Base-by-base conservation (phyloP, 768 basidiomycete genomes). In the Amanita brunnescens region DNA sequence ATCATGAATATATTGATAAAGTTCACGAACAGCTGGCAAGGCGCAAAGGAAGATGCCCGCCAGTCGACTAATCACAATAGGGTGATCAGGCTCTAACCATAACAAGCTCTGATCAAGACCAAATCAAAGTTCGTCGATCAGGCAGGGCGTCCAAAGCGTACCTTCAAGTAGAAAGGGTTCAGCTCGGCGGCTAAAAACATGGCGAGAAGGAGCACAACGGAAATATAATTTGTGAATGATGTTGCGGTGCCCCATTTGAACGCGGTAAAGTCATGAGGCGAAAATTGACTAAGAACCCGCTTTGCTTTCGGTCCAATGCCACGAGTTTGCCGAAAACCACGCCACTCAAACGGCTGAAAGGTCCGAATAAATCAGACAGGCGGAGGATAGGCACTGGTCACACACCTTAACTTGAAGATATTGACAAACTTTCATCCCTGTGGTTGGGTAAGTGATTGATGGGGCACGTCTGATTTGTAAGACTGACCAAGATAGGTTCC, bases 41-140 rank as follows among this genome's bases (percentile, higher is more conserved):
- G 83, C 90, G 59, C 89, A 92, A 2, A 92, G 70, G 62, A 92
- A 92, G 54, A 92, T 80, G 54, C 80, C 80, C 13, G 79, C 81
- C 8, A 92, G 76, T 26, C 80, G 71, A 55, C 79, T 69, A 53
- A 91, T 86, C 45, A 92, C 75, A 56, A 92, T 80, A 9, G 89
- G 90, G 64, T 92, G 90, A 64, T 89, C 84, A 32, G 90, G 91
- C 61, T 91, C 88, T 83, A 92, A 85, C 89, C 90, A 91, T 33
- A 92, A 72, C 58, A 67, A 67, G 65, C 76, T 80, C 74, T 72
- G 59, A 18, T 34, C 20, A 26, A 23, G 24, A 52, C 37, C 43
- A 18, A 16, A 44, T 34, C 41, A 49, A 52, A 48, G 52, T 41
- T 13, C 18, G 43, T 37, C 34, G 30, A 55, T 29, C 33, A 42